A percentile compares a stretch with the other conserved stretches of the same genome.
phyloP scores from a whole-genome alignment of 176 grass and related monocot genomes.

The Secale cereale region DNA sequence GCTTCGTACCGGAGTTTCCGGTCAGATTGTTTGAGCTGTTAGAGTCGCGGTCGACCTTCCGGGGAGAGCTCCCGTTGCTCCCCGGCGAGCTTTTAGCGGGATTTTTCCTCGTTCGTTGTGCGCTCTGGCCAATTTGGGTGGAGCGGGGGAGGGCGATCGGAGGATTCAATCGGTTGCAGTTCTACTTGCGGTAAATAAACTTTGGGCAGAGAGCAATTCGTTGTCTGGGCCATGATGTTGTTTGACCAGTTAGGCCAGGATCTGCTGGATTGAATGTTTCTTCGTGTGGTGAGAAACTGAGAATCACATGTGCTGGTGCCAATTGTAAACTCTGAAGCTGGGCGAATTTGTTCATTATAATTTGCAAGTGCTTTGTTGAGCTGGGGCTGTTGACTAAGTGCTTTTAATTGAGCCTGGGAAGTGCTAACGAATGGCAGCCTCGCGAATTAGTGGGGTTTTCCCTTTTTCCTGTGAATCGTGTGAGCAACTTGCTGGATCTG shows the following conservation, averaged over 20 bases:
- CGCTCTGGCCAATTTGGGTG: neutral
- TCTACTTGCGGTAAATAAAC: neutral
- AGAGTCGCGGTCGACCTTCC: neutral
- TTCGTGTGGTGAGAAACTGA: neutral
- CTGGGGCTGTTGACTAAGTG: conserved; percentile 1
- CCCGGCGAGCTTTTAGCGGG: neutral
- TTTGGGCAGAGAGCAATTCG: neutral
- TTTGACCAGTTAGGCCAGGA: neutral
- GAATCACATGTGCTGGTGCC: neutral
- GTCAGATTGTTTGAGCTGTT: neutral
- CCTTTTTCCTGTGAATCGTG: conserved; percentile 2
- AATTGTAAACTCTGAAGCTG: conserved; percentile 11
- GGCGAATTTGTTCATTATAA: neutral
- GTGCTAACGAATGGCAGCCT: neutral
- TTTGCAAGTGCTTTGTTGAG: neutral
- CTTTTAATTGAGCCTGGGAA: neutral
- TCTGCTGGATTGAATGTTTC: neutral
- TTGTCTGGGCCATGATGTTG: too few relatives aligned
- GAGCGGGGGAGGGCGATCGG: neutral
- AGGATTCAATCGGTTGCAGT: neutral
- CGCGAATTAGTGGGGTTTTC: neutral
- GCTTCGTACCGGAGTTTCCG: too few relatives aligned
- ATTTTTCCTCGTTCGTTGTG: neutral
- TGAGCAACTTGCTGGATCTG: conserved; percentile 15
- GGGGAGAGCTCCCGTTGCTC: neutral